A percentile compares a stretch with the other conserved stretches of the same genome.
These are phyloP conservation scores for Exophiala sideris DNA, from an alignment of 2,329 filamentous ascomycete genomes.

Conservation along the genomic window DNA sequence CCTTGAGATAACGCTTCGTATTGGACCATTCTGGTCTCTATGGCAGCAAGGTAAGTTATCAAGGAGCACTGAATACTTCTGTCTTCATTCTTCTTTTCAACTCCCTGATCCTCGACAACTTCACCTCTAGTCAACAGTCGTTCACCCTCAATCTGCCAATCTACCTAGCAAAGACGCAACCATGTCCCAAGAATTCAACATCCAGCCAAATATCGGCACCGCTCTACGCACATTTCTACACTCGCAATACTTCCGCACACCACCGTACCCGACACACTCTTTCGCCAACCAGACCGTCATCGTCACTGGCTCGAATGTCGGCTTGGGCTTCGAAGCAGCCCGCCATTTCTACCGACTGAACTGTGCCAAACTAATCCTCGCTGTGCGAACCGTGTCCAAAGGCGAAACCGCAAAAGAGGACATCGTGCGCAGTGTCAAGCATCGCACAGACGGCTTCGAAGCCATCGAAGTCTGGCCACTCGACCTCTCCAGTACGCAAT, in stretches of 20 bases:
- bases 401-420: slow-evolving; percentile 43
- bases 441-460: slow-evolving; percentile 21
- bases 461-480: slow-evolving; percentile 46
- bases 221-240: slow-evolving; percentile 14
- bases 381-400: slow-evolving; percentile 42
- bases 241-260: slow-evolving; percentile 25
- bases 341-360: slow-evolving; percentile 41
- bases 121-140: no score
- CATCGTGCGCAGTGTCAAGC: slow-evolving; percentile 36
- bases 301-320: slow-evolving; percentile 49
- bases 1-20: no score
- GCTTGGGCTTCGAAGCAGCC: slow-evolving; percentile 47
- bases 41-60: no score
- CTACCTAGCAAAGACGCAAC: neutral
- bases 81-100: no score
- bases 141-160: neutral
- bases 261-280: slow-evolving; percentile 16
- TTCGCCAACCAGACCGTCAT: slow-evolving; percentile 38
- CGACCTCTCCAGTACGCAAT: slow-evolving; percentile 41
- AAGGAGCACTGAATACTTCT: no score
- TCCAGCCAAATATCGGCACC: slow-evolving; percentile 8
- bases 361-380: slow-evolving; percentile 44
- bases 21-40: no score
- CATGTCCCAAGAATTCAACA: slow-evolving; percentile 18
- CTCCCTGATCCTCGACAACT: no score